A percentile compares a stretch with the other conserved stretches of the same genome.
phyloP scores from a whole-genome alignment of 2,329 filamentous ascomycete species.

The Trichoderma aggressivum region DNA sequence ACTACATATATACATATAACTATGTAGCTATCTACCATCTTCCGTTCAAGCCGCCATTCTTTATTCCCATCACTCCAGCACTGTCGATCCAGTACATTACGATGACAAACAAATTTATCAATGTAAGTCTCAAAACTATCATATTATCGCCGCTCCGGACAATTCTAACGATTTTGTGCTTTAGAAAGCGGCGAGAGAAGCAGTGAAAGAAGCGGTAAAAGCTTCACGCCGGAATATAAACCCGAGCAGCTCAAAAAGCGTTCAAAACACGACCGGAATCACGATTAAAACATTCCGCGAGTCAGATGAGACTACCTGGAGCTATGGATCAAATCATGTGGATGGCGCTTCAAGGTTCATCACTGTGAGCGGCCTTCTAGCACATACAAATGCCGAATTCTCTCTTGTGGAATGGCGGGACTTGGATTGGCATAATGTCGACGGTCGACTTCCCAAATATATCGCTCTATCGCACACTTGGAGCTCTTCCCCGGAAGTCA shows the following conservation, averaged over 20 bases:
- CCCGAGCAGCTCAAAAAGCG: too few relatives aligned
- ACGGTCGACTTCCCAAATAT: not conserved
- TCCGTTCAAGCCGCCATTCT: not conserved
- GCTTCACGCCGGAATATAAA: constrained; percentile 23
- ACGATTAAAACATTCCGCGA: not conserved
- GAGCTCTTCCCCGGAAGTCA: not conserved
- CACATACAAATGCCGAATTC: not conserved
- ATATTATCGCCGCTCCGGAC: not conserved
- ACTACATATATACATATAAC: too few relatives aligned
- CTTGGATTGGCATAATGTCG: not conserved
- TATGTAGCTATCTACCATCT: not conserved
- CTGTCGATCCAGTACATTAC: constrained; percentile 10
- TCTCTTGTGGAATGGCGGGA: not conserved
- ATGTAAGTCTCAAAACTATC: not conserved
- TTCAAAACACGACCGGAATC: not conserved
- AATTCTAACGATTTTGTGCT: not conserved
- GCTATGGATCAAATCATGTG: not conserved
- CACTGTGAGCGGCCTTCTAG: not conserved
- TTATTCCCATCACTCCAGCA: not conserved
- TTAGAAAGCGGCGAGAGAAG: constrained; percentile 16
- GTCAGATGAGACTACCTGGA: not conserved
- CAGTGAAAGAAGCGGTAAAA: too few relatives aligned
- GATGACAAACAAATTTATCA: constrained; percentile 2
- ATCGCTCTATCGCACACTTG: not conserved
- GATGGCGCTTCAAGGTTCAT: not conserved